Conservation (phyloP, 139 green algal genomes). For the Chlamydomonas eustigma region DNA sequence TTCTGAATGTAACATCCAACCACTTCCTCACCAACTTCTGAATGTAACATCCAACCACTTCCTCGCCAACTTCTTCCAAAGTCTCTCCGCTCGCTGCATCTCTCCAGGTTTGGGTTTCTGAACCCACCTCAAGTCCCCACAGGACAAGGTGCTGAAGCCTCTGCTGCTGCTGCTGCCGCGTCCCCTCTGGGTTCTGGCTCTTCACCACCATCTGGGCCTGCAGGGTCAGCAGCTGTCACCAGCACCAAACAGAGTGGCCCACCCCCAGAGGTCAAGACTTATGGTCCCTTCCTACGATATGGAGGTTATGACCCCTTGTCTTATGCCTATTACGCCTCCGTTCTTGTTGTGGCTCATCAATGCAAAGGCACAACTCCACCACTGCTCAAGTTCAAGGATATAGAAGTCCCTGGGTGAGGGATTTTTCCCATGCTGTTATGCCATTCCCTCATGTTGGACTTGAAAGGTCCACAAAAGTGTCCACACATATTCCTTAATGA, state of each 20-base stretch:
- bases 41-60: too few species aligned
- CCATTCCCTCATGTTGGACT: too few species aligned
- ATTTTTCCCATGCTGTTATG: too few species aligned
- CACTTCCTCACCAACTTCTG: too few species aligned
- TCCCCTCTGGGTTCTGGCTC: neutral
- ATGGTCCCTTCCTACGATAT: constrained; percentile 36
- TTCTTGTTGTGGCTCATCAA: constrained; percentile 36
- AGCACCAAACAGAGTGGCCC: neutral
- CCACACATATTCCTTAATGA: too few species aligned
- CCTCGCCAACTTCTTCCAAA: too few species aligned
- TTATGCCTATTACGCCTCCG: constrained; percentile 16
- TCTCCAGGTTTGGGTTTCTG: constrained; percentile 7
- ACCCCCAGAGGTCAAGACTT: neutral
- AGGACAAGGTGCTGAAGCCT: neutral
- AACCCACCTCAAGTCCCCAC: neutral
- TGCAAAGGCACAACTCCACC: constrained; percentile 12
- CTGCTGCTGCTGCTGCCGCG: neutral
- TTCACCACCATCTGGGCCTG: neutral
- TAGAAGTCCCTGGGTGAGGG: constrained; percentile 3
- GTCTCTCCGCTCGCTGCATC: neutral
- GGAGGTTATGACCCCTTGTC: constrained; percentile 35
- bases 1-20: too few species aligned
- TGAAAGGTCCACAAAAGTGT: too few species aligned
- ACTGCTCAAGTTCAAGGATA: constrained; percentile 16
- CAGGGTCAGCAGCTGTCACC: neutral